Evolutionary conservation across 192 early-diverging fungal species (phyloP), one percentile per base, ranked within the genome.

Genomic region (Dissophora ornata): DNA sequence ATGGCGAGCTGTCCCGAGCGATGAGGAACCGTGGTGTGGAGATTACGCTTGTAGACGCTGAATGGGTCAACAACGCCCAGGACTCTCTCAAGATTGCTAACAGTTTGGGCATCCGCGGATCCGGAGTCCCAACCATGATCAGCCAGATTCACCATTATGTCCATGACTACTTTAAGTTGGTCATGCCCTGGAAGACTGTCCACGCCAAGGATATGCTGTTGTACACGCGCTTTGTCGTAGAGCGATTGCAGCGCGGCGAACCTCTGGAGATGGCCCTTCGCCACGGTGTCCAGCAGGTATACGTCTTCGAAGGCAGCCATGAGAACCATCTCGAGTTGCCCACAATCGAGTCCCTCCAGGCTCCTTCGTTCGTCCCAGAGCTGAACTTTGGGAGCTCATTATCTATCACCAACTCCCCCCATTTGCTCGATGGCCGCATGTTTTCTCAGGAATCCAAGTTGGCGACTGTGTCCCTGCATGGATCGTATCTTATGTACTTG

Each of bases 1-100:
- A 92, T 66, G 97, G 97, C 33, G 96, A 99, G 80, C 83, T 99
- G 28, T 96, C 95, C 10, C 86, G 97, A 10, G 96, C 97, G 4
- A 99, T 99, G 97, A 82, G 97, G 49, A 99, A 99, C 71, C 92
- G 97, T 58, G 95, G 95, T 49, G 90, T 98, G n/a, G 97, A 99
- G 80, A 88, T 99, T 24, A 82, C 86, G 22, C 75, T 96, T 1
- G 77, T 87, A 1, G 87, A 86, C 34, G 77, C 82, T 1, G 79
- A 85, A 15, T 83, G 82, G 80, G 74, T 80, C 42, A 67, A 81
- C 33, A 85, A 86, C 51, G 25, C 34, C 4, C 82, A 80, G 38
- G 86, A 87, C 46, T 69, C 84, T 1, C 50, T 74, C 45, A 87
- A 82, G 50, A 69, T 87, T 46, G 74, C 79, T 8, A 88, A 88